phyloP scores from a whole-genome alignment of 352 stramenopile species.

The Pythium guiyangense region DNA sequence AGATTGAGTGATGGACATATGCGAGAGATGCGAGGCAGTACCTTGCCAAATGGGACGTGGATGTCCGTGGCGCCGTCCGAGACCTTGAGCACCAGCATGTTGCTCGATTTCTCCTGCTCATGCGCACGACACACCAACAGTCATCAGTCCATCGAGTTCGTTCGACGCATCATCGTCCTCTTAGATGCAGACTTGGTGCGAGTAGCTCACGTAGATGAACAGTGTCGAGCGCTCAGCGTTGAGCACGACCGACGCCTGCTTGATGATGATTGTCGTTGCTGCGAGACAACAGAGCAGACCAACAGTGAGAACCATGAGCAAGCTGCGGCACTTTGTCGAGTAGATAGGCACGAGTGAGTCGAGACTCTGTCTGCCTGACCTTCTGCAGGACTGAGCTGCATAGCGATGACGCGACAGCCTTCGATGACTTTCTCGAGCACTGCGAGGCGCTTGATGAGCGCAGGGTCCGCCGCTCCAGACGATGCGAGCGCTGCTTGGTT shows the following conservation, averaged over 20 bases:
- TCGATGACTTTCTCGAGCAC: constrained; percentile 77
- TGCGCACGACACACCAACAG: background rate
- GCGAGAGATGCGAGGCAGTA: constrained; percentile 11
- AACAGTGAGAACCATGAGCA: background rate
- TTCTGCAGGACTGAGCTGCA: constrained; percentile 68
- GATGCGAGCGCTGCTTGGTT: background rate
- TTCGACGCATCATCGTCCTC: no score
- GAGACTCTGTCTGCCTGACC: constrained; percentile 21
- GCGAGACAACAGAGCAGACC: background rate
- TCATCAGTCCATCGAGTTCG: background rate
- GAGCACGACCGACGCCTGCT: constrained; percentile 82
- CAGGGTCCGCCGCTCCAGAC: constrained; percentile 23
- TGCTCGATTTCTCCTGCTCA: constrained; percentile 53
- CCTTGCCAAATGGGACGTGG: constrained; percentile 73
- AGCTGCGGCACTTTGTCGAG: background rate
- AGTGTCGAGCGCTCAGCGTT: constrained; percentile 87
- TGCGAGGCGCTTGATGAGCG: constrained; percentile 49
- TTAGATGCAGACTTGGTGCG: no score
- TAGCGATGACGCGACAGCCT: constrained; percentile 75
- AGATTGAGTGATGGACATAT: background rate
- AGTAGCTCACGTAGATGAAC: constrained; percentile 73
- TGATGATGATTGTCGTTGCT: constrained; percentile 85
- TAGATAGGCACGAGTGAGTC: background rate
- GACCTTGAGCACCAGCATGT: constrained; percentile 84
- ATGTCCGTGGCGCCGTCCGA: constrained; percentile 86